These are phyloP conservation scores for Lipomyces orientalis DNA, from an alignment of 805 yeast genomes.

Conservation along the genomic window DNA sequence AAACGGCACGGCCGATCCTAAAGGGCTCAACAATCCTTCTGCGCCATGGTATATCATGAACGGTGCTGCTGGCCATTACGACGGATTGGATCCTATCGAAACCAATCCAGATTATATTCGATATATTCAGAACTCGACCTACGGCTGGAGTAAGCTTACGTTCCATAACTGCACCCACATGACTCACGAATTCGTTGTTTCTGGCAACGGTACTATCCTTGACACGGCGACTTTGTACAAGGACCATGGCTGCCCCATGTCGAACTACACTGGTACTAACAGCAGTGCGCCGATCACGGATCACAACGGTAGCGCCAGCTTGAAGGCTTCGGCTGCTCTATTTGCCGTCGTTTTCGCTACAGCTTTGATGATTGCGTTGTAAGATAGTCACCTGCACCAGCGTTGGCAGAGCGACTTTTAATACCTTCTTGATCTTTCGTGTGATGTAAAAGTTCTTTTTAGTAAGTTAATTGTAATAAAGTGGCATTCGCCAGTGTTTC, in stretches of 20 bases:
- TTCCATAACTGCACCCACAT: slow-evolving; percentile 42
- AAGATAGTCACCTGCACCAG: neutral
- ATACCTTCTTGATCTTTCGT: neutral
- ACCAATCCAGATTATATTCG: neutral
- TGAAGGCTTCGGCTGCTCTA: neutral
- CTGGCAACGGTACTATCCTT: slow-evolving; percentile 36
- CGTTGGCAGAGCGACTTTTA: neutral
- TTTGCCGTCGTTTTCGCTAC: neutral
- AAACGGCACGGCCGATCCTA: slow-evolving; percentile 37
- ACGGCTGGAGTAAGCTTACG: slow-evolving; percentile 43
- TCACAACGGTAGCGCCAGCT: neutral
- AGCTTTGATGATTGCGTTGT: neutral
- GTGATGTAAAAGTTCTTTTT: neutral
- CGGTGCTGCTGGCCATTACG: slow-evolving; percentile 43
- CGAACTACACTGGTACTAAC: slow-evolving; percentile 8
- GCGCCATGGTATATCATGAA: slow-evolving; percentile 43
- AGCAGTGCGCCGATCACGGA: slow-evolving; percentile 8
- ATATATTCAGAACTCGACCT: slow-evolving; percentile 17
- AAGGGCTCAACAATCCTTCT: slow-evolving; percentile 39
- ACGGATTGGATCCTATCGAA: slow-evolving; percentile 37
- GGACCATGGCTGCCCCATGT: slow-evolving; percentile 15
- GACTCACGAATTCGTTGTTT: slow-evolving; percentile 42
- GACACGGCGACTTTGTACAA: slow-evolving; percentile 41
- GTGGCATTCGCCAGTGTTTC: too few species aligned
- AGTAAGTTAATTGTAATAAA: too few species aligned